Conservation (phyloP, 2,329 filamentous ascomycete genomes). For the Xylariaceae sp. region DNA sequence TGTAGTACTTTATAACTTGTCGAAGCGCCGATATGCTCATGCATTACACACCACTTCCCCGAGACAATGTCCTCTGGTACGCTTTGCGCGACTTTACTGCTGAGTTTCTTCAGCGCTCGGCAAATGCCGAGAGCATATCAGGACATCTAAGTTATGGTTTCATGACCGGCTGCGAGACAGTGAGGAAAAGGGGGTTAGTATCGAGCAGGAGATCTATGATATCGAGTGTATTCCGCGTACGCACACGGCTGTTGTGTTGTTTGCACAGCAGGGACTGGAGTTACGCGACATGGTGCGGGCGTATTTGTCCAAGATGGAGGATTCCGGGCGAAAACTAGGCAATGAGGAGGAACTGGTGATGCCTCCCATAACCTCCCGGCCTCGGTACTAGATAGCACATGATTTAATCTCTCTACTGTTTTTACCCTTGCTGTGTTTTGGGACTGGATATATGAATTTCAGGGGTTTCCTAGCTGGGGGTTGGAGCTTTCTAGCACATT, state of each 20-base stretch:
- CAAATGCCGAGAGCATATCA: conserved; percentile 53
- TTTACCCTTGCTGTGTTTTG: conserved; percentile 47
- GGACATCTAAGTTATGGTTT: conserved; percentile 78
- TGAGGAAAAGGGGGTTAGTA: conserved; percentile 11
- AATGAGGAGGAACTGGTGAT: conserved; percentile 14
- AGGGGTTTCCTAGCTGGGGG: conserved; percentile 32
- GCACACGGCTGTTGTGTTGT: conserved; percentile 70
- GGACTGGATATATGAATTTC: conserved; percentile 32
- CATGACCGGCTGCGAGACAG: conserved; percentile 56
- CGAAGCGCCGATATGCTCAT: conserved; percentile 67
- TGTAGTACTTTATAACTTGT: conserved; percentile 72
- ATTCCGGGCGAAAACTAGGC: not conserved
- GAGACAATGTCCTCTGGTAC: conserved; percentile 57
- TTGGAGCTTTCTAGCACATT: conserved; percentile 43
- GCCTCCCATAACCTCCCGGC: conserved; percentile 34
- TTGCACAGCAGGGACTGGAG: conserved; percentile 50
- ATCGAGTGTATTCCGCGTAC: conserved; percentile 76
- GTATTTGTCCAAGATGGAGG: conserved; percentile 57
- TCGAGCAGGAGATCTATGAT: conserved; percentile 59
- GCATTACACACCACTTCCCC: conserved; percentile 67
- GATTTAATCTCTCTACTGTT: conserved; percentile 62
- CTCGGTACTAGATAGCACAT: conserved; percentile 70
- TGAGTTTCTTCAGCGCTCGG: conserved; percentile 58
- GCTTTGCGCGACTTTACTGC: conserved; percentile 71
- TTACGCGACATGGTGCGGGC: conserved; percentile 53